These are phyloP conservation scores for Penicillium longicatenatum DNA, from an alignment of 495 filamentous ascomycete genomes.

Conservation along the genomic window DNA sequence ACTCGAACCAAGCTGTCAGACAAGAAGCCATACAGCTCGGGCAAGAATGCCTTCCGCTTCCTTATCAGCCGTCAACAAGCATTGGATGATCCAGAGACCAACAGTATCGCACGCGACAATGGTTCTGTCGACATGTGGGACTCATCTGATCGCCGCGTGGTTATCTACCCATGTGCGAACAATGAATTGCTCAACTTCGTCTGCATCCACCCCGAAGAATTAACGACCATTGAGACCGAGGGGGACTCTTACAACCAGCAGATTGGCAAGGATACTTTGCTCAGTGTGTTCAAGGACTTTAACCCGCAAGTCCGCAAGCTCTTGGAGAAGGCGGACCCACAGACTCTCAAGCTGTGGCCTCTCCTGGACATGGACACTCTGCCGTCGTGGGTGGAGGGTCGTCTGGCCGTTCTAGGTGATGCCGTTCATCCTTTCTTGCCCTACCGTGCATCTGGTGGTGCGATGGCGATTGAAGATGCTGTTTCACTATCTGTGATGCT, in stretches of 20 bases:
- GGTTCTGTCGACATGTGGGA: slow-evolving; percentile 54
- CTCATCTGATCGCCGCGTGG: slow-evolving; percentile 50
- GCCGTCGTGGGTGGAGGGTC: slow-evolving; percentile 52
- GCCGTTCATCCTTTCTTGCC: slow-evolving; percentile 64
- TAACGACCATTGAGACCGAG: slow-evolving; percentile 33
- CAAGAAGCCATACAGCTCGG: slow-evolving; percentile 46
- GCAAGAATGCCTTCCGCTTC: slow-evolving; percentile 65
- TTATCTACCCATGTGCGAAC: slow-evolving; percentile 61
- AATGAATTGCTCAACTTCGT: slow-evolving; percentile 62
- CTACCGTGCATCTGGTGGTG: slow-evolving; percentile 57
- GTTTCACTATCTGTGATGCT: slow-evolving; percentile 57
- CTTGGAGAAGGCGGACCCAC: slow-evolving; percentile 49
- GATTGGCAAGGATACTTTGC: slow-evolving; percentile 46
- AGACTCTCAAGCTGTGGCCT: slow-evolving; percentile 57
- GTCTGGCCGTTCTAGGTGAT: slow-evolving; percentile 59
- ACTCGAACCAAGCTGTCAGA: slow-evolving; percentile 45
- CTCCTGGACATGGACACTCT: slow-evolving; percentile 59
- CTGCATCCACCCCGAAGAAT: slow-evolving; percentile 55
- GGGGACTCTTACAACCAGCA: slow-evolving; percentile 49
- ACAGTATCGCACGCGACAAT: slow-evolving; percentile 35
- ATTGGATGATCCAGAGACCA: slow-evolving; percentile 48
- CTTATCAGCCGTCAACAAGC: slow-evolving; percentile 48
- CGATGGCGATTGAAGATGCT: slow-evolving; percentile 63
- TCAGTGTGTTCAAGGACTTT: slow-evolving; percentile 54
- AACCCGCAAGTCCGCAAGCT: slow-evolving; percentile 45